Conservation (phyloP, 2,329 filamentous ascomycete genomes). For the Fusarium vanettenii region DNA sequence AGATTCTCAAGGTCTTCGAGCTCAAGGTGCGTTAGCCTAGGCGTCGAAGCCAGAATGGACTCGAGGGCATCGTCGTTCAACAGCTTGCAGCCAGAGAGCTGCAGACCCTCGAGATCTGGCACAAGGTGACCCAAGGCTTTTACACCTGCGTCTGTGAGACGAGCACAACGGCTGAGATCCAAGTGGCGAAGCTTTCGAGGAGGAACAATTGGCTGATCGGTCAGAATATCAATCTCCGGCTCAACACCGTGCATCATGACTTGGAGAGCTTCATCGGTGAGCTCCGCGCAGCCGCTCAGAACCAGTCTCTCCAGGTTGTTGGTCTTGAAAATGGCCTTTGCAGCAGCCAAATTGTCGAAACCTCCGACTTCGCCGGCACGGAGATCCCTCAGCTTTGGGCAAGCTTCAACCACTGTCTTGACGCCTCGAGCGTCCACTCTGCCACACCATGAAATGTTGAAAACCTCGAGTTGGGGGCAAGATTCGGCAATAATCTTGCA, state of each 20-base stretch:
- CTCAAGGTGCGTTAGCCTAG: slow-evolving; percentile 85
- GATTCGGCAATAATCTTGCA: slow-evolving; percentile 87
- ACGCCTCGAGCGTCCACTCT: slow-evolving; percentile 84
- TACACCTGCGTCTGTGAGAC: slow-evolving; percentile 79
- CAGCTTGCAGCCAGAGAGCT: slow-evolving; percentile 80
- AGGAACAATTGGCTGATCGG: slow-evolving; percentile 79
- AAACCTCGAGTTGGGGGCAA: slow-evolving; percentile 82
- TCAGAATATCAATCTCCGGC: slow-evolving; percentile 84
- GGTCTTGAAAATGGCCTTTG: slow-evolving; percentile 78
- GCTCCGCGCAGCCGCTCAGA: slow-evolving; percentile 80
- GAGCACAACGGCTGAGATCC: slow-evolving; percentile 82
- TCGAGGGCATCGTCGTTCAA: slow-evolving; percentile 80
- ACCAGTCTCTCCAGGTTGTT: slow-evolving; percentile 88
- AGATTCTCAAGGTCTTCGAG: slow-evolving; percentile 85
- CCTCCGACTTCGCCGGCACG: slow-evolving; percentile 84
- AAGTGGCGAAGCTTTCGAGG: slow-evolving; percentile 84
- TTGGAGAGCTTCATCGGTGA: slow-evolving; percentile 79
- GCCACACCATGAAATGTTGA: slow-evolving; percentile 95
- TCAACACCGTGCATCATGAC: slow-evolving; percentile 81
- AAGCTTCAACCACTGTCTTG: slow-evolving; percentile 77
- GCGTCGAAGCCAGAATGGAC: slow-evolving; percentile 78
- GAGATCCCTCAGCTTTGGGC: slow-evolving; percentile 80
- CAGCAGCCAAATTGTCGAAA: slow-evolving; percentile 79
- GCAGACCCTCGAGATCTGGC: slow-evolving; percentile 83
- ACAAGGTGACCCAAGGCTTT: slow-evolving; percentile 77